Evolutionary conservation across 495 filamentous ascomycete genomes (phyloP).

Genomic region (Thozetella sp.): DNA sequence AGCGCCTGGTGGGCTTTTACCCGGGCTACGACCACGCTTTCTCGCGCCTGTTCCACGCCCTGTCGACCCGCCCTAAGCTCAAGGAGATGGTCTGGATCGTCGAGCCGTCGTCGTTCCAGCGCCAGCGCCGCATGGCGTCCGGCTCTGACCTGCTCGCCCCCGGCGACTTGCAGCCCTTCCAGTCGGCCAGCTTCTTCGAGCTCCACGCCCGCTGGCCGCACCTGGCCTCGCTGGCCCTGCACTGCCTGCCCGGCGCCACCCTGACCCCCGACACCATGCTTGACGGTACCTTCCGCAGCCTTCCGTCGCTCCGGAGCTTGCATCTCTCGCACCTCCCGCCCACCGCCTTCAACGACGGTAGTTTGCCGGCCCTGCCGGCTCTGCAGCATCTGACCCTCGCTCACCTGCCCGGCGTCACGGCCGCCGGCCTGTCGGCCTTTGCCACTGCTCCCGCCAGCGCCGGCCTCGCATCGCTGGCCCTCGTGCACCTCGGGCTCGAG

Average conservation of each 20-base stretch:
- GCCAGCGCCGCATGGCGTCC: slow-evolving; percentile 16
- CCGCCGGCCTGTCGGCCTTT: slow-evolving; percentile 73
- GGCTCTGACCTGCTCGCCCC: slow-evolving; percentile 25
- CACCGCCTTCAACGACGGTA: slow-evolving; percentile 71
- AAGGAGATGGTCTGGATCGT: slow-evolving; percentile 84
- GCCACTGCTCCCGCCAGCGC: slow-evolving; percentile 58
- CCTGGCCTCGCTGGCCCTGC: slow-evolving; percentile 74
- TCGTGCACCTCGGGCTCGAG: slow-evolving; percentile 67
- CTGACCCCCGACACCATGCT: slow-evolving; percentile 69
- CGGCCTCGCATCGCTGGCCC: slow-evolving; percentile 59
- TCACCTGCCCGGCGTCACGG: slow-evolving; percentile 76
- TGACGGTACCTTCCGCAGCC: slow-evolving; percentile 60
- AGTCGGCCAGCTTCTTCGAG: slow-evolving; percentile 68
- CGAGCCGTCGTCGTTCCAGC: slow-evolving; percentile 36
- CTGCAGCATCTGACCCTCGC: slow-evolving; percentile 76
- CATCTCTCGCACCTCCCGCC: slow-evolving; percentile 73
- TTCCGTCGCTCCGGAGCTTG: slow-evolving; percentile 73
- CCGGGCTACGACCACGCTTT: slow-evolving; percentile 72
- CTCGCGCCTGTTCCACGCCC: slow-evolving; percentile 73
- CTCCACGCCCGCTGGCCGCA: slow-evolving; percentile 72
- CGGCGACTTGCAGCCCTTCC: slow-evolving; percentile 58
- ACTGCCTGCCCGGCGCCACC: slow-evolving; percentile 63
- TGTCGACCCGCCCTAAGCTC: slow-evolving; percentile 73
- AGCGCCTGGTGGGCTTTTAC: slow-evolving; percentile 71
- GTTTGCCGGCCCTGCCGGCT: slow-evolving; percentile 69